Evolutionary conservation across 805 yeast genomes (phyloP).

Genomic region (Nakazawaea peltata): DNA sequence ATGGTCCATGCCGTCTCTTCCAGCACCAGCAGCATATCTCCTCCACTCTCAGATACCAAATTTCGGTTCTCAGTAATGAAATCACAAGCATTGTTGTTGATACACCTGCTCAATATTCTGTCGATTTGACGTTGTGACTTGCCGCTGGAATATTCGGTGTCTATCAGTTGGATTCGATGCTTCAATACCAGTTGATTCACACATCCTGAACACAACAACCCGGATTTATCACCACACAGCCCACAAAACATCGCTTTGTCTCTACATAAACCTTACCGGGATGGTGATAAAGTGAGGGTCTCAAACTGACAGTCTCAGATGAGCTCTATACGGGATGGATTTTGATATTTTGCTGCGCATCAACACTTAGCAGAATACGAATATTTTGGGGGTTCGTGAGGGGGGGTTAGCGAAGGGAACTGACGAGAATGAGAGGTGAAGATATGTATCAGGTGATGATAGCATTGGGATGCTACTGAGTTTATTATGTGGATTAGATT

Average conservation of each 20-base stretch:
- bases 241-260: conserved; percentile 4
- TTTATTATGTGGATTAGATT: no score
- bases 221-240: neutral
- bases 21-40: neutral
- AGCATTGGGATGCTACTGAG: no score
- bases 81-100: conserved; percentile 5
- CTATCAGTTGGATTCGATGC: conserved; percentile 5
- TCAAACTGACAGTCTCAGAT: no score
- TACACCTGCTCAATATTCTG: conserved; percentile 4
- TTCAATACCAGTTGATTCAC: conserved; percentile 7
- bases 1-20: conserved; percentile 10
- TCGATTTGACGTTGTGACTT: conserved; percentile 3
- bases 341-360: no score
- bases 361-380: no score
- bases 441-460: no score
- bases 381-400: no score
- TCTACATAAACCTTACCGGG: no score
- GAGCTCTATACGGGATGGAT: no score
- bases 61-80: conserved; percentile 1
- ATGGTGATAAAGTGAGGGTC: no score
- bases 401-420: no score
- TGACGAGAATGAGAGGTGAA: no score
- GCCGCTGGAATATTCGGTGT: conserved; percentile 1
- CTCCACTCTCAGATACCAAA: neutral
- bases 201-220: conserved; percentile 4